These are phyloP conservation scores for Wickerhamomyces bovis DNA, from an alignment of 805 yeast genomes.

Conservation along the genomic window DNA sequence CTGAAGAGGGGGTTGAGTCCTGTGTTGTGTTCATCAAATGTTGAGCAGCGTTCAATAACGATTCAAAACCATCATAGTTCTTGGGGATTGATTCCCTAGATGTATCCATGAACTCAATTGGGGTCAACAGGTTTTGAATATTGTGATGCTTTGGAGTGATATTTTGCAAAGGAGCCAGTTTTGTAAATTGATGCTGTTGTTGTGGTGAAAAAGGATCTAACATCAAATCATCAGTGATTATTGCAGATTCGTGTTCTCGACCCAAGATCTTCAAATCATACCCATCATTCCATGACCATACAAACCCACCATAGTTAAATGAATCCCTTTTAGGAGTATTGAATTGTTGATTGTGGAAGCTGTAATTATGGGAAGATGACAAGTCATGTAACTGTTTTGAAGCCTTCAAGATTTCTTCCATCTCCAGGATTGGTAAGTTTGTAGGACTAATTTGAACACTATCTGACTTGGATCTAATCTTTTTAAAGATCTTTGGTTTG, in stretches of 20 bases:
- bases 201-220: not conserved
- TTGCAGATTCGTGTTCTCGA: slow-evolving; percentile 13
- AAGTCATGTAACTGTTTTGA: slow-evolving; percentile 24
- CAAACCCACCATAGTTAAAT: slow-evolving; percentile 24
- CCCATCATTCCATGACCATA: slow-evolving; percentile 23
- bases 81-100: slow-evolving; percentile 15
- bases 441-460: slow-evolving; percentile 3
- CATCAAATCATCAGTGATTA: slow-evolving; percentile 7
- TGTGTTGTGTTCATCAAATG: slow-evolving; percentile 14
- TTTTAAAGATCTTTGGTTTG: slow-evolving; percentile 2
- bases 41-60: slow-evolving; percentile 21
- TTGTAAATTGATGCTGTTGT: not conserved
- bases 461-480: slow-evolving; percentile 21
- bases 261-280: slow-evolving; percentile 18
- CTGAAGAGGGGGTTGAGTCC: not conserved
- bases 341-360: slow-evolving; percentile 1
- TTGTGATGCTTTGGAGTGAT: not conserved
- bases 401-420: slow-evolving; percentile 24
- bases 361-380: slow-evolving; percentile 4
- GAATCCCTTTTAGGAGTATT: slow-evolving; percentile 4
- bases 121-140: not conserved
- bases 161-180: not conserved
- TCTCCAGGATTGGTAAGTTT: slow-evolving; percentile 15
- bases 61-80: slow-evolving; percentile 17
- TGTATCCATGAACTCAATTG: not conserved